Percentiles rank a stretch among this genome's conserved stretches.
These are phyloP conservation scores for Canavalia ensiformis DNA, from an alignment of 306 rosid genomes.

Conservation along the genomic window DNA sequence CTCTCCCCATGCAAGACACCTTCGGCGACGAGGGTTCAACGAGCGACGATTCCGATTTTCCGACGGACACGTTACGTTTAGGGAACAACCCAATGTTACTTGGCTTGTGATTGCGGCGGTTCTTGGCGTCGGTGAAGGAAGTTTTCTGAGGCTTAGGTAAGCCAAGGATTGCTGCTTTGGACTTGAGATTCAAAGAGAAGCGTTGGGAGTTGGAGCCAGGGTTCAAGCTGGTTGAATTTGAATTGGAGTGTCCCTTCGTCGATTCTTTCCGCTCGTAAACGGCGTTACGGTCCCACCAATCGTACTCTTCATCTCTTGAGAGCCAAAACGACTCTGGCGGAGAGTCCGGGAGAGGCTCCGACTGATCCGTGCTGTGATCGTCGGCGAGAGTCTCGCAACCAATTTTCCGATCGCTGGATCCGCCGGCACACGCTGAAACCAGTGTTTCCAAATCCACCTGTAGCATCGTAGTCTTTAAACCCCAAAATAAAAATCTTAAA, in stretches of 20 bases:
- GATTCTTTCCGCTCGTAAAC: conserved; percentile 88
- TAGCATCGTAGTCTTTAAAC: conserved; percentile 61
- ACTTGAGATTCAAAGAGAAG: conserved; percentile 66
- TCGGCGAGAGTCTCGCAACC: conserved; percentile 75
- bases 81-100: conserved; percentile 69
- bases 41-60: conserved; percentile 65
- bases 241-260: conserved; percentile 64
- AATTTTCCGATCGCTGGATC: conserved; percentile 78
- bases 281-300: conserved; percentile 88
- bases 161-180: conserved; percentile 85
- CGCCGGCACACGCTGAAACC: conserved; percentile 88
- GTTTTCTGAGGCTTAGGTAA: conserved; percentile 91
- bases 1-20: conserved; percentile 93
- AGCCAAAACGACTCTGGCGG: conserved; percentile 95
- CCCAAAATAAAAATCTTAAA: not conserved
- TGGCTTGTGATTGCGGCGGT: conserved; percentile 64
- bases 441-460: conserved; percentile 90
- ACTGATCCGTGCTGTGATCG: conserved; percentile 51
- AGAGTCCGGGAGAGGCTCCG: conserved; percentile 63
- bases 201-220: conserved; percentile 70
- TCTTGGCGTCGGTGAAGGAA: conserved; percentile 67
- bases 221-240: conserved; percentile 53
- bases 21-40: conserved; percentile 95
- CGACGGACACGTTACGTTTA: conserved; percentile 66
- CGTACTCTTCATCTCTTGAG: conserved; percentile 80